A percentile compares a stretch with the other conserved stretches of the same genome.
These are phyloP conservation scores for Botrytis porri DNA, from an alignment of 2,329 filamentous ascomycete genomes.

Conservation along the genomic window DNA sequence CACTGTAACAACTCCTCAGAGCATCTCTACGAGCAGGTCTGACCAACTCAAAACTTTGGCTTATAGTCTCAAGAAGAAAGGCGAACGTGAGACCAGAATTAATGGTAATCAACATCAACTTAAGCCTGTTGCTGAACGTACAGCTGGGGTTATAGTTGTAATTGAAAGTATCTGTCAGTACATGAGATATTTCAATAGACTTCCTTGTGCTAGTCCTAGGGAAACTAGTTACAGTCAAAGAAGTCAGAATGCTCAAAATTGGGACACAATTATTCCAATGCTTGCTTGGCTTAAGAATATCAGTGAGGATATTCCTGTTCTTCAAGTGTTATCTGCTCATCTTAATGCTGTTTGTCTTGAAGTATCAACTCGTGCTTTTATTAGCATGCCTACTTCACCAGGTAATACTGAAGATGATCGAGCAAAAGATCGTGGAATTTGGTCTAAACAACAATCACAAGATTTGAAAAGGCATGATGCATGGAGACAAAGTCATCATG, in stretches of 20 bases:
- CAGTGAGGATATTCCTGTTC: slow-evolving; percentile 13
- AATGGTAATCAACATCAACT: slow-evolving; percentile 20
- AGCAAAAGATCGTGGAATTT: slow-evolving; percentile 1
- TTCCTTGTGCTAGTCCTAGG: slow-evolving; percentile 27
- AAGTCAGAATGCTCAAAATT: slow-evolving; percentile 28
- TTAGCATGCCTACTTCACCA: neutral
- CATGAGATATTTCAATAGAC: slow-evolving; percentile 32
- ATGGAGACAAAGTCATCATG: slow-evolving; percentile 11
- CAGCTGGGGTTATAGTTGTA: slow-evolving; percentile 32
- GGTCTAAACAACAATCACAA: slow-evolving; percentile 3
- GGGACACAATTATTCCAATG: slow-evolving; percentile 39
- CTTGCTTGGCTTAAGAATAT: neutral
- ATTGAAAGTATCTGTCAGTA: slow-evolving; percentile 36
- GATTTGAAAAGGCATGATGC: slow-evolving; percentile 2
- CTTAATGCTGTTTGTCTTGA: slow-evolving; percentile 14
- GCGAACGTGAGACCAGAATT: slow-evolving; percentile 34
- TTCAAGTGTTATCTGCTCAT: slow-evolving; percentile 13
- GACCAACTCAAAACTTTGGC: slow-evolving; percentile 23
- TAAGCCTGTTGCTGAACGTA: slow-evolving; percentile 24
- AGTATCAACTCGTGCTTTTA: slow-evolving; percentile 6
- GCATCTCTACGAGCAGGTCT: slow-evolving; percentile 25
- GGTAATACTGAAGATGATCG: slow-evolving; percentile 6
- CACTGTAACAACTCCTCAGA: slow-evolving; percentile 32
- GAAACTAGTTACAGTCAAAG: slow-evolving; percentile 34
- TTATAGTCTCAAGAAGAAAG: slow-evolving; percentile 35